Conservation (phyloP, 2,329 filamentous ascomycete genomes). For the Exophiala oligosperma region DNA sequence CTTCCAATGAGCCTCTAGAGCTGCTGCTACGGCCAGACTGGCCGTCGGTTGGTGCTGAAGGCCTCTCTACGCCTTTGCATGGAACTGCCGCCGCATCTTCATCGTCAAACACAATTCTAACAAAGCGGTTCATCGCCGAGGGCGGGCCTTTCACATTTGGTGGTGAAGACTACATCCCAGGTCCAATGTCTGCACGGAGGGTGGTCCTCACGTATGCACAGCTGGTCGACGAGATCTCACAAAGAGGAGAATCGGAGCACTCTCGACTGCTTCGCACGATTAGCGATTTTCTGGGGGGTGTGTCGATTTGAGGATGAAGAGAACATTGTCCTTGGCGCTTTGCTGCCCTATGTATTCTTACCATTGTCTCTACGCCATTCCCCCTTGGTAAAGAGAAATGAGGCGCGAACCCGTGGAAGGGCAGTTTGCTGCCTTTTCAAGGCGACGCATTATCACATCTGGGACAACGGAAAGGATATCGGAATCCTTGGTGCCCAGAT, state of each 20-base stretch:
- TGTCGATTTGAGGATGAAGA: neutral
- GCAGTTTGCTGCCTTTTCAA: too few relatives aligned
- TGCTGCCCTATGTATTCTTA: too few relatives aligned
- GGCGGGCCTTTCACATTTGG: constrained; percentile 2
- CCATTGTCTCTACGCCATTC: too few relatives aligned
- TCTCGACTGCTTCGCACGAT: neutral
- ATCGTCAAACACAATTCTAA: neutral
- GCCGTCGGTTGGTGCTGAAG: neutral
- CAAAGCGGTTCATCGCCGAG: neutral
- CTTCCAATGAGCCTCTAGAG: neutral
- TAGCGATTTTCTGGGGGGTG: constrained; percentile 4
- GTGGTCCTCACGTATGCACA: constrained; percentile 8
- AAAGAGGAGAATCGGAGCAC: constrained; percentile 1
- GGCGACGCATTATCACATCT: too few relatives aligned
- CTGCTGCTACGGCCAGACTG: constrained; percentile 4
- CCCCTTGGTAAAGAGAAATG: too few relatives aligned
- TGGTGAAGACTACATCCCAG: neutral
- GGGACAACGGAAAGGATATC: too few relatives aligned
- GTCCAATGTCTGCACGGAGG: neutral
- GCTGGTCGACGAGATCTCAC: constrained; percentile 5
- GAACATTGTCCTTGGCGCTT: too few relatives aligned
- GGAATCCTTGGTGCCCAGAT: too few relatives aligned
- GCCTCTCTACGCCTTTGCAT: neutral
- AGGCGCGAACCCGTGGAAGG: too few relatives aligned
- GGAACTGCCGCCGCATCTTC: neutral